Evolutionary conservation across 768 basidiomycete genomes (phyloP).

Genomic region (Trametes punicea): DNA sequence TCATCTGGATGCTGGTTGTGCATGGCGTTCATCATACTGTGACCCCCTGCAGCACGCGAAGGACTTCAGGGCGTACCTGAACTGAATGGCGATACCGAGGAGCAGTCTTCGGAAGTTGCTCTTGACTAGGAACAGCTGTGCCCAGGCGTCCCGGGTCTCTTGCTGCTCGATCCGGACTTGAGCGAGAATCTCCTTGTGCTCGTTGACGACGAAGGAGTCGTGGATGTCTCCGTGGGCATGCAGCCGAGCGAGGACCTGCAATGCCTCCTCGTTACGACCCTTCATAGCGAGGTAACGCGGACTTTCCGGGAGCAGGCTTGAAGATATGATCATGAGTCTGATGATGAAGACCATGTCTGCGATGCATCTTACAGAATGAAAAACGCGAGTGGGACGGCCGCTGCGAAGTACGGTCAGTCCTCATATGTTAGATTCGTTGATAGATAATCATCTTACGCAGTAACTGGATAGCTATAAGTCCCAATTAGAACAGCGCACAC

Average conservation of each 20-base stretch:
- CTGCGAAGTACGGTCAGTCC: neutral
- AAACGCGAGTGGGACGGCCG: conserved; percentile 24
- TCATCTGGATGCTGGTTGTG: conserved; percentile 57
- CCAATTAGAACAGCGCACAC: neutral
- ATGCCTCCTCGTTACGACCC: conserved; percentile 45
- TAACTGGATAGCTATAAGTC: conserved; percentile 17
- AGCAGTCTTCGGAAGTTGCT: conserved; percentile 47
- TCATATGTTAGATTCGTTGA: neutral
- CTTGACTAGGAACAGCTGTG: conserved; percentile 37
- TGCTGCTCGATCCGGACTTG: conserved; percentile 21
- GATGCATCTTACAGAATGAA: conserved; percentile 43
- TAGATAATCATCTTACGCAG: conserved; percentile 13
- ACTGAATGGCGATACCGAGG: conserved; percentile 36
- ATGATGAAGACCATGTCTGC: neutral
- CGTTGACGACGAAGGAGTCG: conserved; percentile 44
- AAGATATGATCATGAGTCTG: conserved; percentile 11
- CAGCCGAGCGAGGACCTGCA: conserved; percentile 42
- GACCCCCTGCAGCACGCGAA: too few relatives aligned
- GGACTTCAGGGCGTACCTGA: conserved; percentile 15
- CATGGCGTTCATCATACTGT: conserved; percentile 31
- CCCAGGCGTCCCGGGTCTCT: conserved; percentile 31
- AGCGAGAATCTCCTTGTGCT: conserved; percentile 24
- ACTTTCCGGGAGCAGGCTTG: conserved; percentile 25
- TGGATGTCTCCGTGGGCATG: conserved; percentile 48
- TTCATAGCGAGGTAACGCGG: conserved; percentile 55